Base-by-base conservation (phyloP, 1,284 basidiomycete species). In the Ceratobasidium sp. region DNA sequence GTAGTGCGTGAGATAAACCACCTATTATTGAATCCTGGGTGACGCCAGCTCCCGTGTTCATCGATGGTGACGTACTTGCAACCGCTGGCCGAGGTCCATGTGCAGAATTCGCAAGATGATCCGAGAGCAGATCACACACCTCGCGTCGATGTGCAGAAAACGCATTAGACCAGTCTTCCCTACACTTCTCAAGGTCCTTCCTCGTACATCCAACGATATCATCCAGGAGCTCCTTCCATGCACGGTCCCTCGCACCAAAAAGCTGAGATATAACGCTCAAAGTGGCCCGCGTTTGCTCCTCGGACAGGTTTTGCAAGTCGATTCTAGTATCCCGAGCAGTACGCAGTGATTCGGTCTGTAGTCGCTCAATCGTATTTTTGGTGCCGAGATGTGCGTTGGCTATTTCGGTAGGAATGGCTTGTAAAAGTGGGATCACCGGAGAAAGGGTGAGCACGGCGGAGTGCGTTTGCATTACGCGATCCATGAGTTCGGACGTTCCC, bases 121-220 rank as follows among this genome's bases (percentile, higher is more conserved):
- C 52, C 28, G 65, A 69, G 12, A 69, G 26, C 21, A 69, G 23
- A 12, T 26, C 41, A 45, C 28, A 45, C 34, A 69, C 53, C 41
- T 69, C 65, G 21, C 58, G 65, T 28, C 53, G 65, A 45, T 69
- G 65, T 39, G 46, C 9, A 12, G 65, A 69, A 23, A 69, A 30
- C 30, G 53, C 36, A 18, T 21, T 6, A n/a, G 28, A 45, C 65
- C 52, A 57, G 12, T 55, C 65, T 39, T 67, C 62, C 36, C 48
- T 52, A 26, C 48, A 48, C 18, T 41, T 48, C 53, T 30, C 30
- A 4, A 69, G 10, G 9, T 69, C 65, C 4, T n/a, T 41, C 30
- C 41, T 26, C 12, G 46, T 30, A 10, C 23, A 30, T 32, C 52
- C 52, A 18, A 32, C 26, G 4, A 55, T 16, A 30, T 18, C 52